Evolutionary conservation across 2,329 filamentous ascomycete genomes (phyloP).

Genomic region (Trichothecium roseum): DNA sequence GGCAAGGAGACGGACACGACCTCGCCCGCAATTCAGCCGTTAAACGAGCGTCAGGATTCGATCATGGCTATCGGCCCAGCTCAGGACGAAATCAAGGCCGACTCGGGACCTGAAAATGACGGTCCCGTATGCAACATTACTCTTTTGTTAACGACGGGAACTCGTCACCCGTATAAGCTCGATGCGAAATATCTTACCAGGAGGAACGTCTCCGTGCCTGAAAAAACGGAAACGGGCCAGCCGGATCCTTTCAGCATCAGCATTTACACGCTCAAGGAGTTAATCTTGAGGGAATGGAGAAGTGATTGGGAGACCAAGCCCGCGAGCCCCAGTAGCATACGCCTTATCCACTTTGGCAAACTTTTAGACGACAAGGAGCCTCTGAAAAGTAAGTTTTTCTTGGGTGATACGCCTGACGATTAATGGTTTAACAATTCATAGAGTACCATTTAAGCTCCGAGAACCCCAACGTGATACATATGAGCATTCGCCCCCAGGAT

Average conservation of each 20-base stretch:
- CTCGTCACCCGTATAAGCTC: conserved; percentile 81
- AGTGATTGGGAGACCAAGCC: conserved; percentile 85
- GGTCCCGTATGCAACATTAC: conserved; percentile 60
- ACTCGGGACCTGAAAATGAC: conserved; percentile 17
- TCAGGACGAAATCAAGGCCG: conserved; percentile 28
- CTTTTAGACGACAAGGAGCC: conserved; percentile 80
- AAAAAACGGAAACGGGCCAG: conserved; percentile 44
- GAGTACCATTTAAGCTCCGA: conserved; percentile 71
- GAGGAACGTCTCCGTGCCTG: conserved; percentile 67
- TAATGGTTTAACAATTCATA: conserved; percentile 21
- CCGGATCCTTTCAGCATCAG: conserved; percentile 82
- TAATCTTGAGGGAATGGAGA: conserved; percentile 89
- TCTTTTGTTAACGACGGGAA: conserved; percentile 69
- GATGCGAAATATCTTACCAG: conserved; percentile 78
- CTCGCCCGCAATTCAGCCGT: conserved; percentile 13
- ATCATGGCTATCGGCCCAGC: conserved; percentile 32
- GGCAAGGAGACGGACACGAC: conserved; percentile 20
- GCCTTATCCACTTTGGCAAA: conserved; percentile 85
- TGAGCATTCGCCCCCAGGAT: conserved; percentile 83
- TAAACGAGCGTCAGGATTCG: conserved; percentile 18
- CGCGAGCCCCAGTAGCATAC: conserved; percentile 77
- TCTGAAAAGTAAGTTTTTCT: conserved; percentile 58
- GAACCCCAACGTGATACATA: conserved; percentile 78
- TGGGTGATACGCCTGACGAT: neutral
- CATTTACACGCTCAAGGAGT: conserved; percentile 86